These are phyloP conservation scores for Lactarius deliciosus DNA, from an alignment of 768 basidiomycete species.

Conservation along the genomic window DNA sequence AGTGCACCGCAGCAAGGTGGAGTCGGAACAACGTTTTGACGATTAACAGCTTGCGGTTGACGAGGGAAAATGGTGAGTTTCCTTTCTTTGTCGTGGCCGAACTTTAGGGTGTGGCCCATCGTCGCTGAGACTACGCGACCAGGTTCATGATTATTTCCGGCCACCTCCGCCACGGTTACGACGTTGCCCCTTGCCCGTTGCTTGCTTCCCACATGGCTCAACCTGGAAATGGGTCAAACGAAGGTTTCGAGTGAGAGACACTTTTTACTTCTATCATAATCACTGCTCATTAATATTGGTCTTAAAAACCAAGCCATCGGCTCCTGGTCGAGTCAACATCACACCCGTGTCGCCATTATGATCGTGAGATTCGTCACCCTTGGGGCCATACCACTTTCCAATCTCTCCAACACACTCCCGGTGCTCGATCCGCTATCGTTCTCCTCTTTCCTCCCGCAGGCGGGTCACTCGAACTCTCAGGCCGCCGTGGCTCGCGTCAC, in stretches of 20 bases:
- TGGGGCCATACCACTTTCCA: background rate
- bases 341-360: background rate
- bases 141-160: background rate
- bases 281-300: background rate
- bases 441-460: background rate
- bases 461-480: background rate
- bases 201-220: no score
- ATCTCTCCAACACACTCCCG: background rate
- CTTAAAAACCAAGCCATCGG: background rate
- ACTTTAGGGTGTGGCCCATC: background rate
- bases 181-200: background rate
- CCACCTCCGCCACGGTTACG: background rate
- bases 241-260: background rate
- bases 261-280: background rate
- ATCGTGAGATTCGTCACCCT: background rate
- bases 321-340: background rate
- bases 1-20: background rate
- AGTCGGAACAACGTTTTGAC: background rate
- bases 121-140: background rate
- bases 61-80: background rate
- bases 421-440: background rate
- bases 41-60: background rate
- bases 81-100: background rate
- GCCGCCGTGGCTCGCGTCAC: background rate
- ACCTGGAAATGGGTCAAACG: background rate